Evolutionary conservation across 2,329 filamentous ascomycete genomes (phyloP), one percentile per base, ranked within the genome.

Genomic region (Pseudogymnoascus destructans): DNA sequence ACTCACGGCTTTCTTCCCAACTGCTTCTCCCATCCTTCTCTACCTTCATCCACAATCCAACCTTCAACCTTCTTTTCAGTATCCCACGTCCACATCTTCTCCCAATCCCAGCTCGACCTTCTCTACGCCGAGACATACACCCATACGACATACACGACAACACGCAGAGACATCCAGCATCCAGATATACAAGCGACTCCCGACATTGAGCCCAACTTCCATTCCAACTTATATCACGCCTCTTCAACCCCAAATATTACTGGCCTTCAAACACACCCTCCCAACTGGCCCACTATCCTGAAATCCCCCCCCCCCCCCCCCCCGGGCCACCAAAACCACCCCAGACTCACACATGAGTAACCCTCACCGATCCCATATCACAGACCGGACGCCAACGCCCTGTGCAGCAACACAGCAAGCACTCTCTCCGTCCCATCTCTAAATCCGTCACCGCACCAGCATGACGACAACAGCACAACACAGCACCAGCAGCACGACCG

Each of bases 401-500:
- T 52, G 46, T 52, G 46, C 46, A 52, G 46, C 46, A 30, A 52
- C 25, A 30, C 8, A 23, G 23, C 46, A 52, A 52, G 46, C 46
- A 52, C 46, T 52, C 7, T 30, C 46, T 52, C 25, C 46, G 46
- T 52, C 46, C 46, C 46, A 8, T 52, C 46, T 52, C 46, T 52
- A 52, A 30, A 52, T 52, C 46, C 46, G 46, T 52, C 46, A 52
- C 46, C 46, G 46, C 46, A 52, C 46, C 46, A 52, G 46, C 46
- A 52, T 52, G 46, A 52, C 46, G 46, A 52, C 46, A 52, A 52
- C 46, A 52, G 30, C 46, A 52, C 46, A 52, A 52, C 46, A 52
- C 46, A 52, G 46, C 46, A 52, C 23, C 46, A 52, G 46, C 46
- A 52, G 46, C 46, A 52, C 46, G 46, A 52, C 46, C 23, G 46